Percentiles rank a stretch among this genome's conserved stretches.
phyloP scores from a whole-genome alignment of 2,329 filamentous ascomycete genomes.

The Pestalotiopsis fici region DNA sequence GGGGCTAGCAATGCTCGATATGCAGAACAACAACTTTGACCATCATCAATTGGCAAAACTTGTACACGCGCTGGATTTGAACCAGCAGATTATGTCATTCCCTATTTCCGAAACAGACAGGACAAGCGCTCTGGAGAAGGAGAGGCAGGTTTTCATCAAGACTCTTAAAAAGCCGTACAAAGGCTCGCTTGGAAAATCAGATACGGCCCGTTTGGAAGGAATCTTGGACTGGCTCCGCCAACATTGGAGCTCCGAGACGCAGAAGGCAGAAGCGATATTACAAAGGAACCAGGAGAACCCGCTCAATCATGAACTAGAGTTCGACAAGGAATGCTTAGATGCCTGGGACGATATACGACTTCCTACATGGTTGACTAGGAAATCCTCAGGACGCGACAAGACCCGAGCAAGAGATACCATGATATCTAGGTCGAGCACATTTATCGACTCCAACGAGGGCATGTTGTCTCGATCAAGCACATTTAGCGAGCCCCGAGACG shows the following conservation, averaged over 20 bases:
- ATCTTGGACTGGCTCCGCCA: slow-evolving; percentile 22
- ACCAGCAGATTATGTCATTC: slow-evolving; percentile 30
- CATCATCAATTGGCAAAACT: slow-evolving; percentile 29
- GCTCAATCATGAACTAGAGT: slow-evolving; percentile 18
- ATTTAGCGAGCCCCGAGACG: neutral
- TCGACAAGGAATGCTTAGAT: slow-evolving; percentile 25
- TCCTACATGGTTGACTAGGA: slow-evolving; percentile 18
- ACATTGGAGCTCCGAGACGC: slow-evolving; percentile 25
- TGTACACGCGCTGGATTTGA: slow-evolving; percentile 26
- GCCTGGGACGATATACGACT: slow-evolving; percentile 28
- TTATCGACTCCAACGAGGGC: neutral
- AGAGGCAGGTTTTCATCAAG: slow-evolving; percentile 22
- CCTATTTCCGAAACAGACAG: slow-evolving; percentile 24
- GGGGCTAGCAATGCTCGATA: slow-evolving; percentile 53
- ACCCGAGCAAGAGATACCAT: neutral
- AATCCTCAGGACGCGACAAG: neutral
- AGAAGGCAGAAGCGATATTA: slow-evolving; percentile 20
- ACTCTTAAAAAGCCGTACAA: slow-evolving; percentile 15
- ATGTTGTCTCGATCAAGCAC: neutral
- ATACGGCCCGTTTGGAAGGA: slow-evolving; percentile 24
- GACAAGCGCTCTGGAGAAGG: slow-evolving; percentile 25
- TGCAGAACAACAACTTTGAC: slow-evolving; percentile 56
- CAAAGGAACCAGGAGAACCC: slow-evolving; percentile 21
- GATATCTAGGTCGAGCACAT: neutral
- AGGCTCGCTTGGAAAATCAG: slow-evolving; percentile 20